Conservation (phyloP, 768 basidiomycete species). For the Tricholoma terreum region DNA sequence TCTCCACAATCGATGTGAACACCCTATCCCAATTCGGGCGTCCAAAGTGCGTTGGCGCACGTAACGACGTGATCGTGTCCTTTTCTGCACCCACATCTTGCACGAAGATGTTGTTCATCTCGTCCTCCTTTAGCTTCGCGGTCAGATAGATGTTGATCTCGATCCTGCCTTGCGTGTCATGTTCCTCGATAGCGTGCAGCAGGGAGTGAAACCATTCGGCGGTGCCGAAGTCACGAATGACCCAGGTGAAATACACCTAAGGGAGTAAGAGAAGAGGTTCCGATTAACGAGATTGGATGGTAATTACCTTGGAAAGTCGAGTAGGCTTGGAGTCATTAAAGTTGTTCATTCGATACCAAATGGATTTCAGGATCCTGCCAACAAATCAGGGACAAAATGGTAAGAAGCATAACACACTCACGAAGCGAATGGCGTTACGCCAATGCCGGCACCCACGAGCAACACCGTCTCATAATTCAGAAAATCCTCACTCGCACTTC, state of each 20-base stretch:
- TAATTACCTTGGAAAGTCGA: constrained; percentile 71
- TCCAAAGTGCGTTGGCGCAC: constrained; percentile 92
- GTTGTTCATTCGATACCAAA: constrained; percentile 97
- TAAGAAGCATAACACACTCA: constrained; percentile 37
- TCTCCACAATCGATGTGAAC: constrained; percentile 70
- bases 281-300: neutral
- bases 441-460: constrained; percentile 92
- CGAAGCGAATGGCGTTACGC: constrained; percentile 95
- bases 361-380: constrained; percentile 77
- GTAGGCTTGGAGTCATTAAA: constrained; percentile 72
- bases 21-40: constrained; percentile 83
- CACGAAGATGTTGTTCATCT: constrained; percentile 90
- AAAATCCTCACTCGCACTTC: constrained; percentile 88
- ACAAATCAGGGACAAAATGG: neutral
- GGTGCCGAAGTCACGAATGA: constrained; percentile 87
- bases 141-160: constrained; percentile 96
- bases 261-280: neutral
- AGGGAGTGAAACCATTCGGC: constrained; percentile 96
- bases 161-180: constrained; percentile 80
- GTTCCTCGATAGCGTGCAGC: constrained; percentile 89
- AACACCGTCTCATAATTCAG: constrained; percentile 86
- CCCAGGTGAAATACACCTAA: constrained; percentile 89
- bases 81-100: constrained; percentile 92
- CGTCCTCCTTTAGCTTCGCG: constrained; percentile 86
- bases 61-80: constrained; percentile 85